Conservation (phyloP, 495 filamentous ascomycete species). For the Penicillium cataractarum region DNA sequence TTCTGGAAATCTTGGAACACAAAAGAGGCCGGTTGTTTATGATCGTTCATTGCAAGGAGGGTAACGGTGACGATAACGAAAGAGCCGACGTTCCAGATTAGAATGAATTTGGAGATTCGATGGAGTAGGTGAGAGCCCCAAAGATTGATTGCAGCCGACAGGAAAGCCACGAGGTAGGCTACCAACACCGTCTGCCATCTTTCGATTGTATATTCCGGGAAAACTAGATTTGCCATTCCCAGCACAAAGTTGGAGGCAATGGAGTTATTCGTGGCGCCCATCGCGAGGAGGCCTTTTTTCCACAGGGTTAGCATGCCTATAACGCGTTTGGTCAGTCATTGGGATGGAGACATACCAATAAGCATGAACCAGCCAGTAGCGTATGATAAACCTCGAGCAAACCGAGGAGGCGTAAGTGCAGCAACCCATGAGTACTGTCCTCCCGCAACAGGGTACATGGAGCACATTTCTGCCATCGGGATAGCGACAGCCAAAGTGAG, state of each 20-base stretch:
- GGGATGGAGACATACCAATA: conserved; percentile 37
- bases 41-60: conserved; percentile 56
- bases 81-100: conserved; percentile 58
- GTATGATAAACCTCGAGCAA: conserved; percentile 51
- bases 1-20: conserved; percentile 63
- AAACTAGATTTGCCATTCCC: conserved; percentile 56
- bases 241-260: conserved; percentile 59
- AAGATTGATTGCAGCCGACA: conserved; percentile 52
- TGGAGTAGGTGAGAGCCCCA: conserved; percentile 55
- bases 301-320: not conserved
- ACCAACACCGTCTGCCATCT: conserved; percentile 62
- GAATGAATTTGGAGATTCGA: conserved; percentile 52
- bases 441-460: conserved; percentile 55
- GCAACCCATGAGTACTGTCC: conserved; percentile 63
- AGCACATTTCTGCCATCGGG: conserved; percentile 63
- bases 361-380: conserved; percentile 59
- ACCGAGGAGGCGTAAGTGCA: conserved; percentile 55
- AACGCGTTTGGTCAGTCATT: not conserved
- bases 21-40: conserved; percentile 59
- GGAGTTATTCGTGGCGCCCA: conserved; percentile 63
- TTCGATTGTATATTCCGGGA: conserved; percentile 56
- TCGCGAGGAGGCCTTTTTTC: conserved; percentile 51
- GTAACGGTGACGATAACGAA: conserved; percentile 56
- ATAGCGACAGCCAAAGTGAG: conserved; percentile 57
- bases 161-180: conserved; percentile 50